A percentile compares a stretch with the other conserved stretches of the same genome.
These are phyloP conservation scores for Adiantum capillusveneris DNA, from an alignment of 75 land plant species.

Conservation along the genomic window DNA sequence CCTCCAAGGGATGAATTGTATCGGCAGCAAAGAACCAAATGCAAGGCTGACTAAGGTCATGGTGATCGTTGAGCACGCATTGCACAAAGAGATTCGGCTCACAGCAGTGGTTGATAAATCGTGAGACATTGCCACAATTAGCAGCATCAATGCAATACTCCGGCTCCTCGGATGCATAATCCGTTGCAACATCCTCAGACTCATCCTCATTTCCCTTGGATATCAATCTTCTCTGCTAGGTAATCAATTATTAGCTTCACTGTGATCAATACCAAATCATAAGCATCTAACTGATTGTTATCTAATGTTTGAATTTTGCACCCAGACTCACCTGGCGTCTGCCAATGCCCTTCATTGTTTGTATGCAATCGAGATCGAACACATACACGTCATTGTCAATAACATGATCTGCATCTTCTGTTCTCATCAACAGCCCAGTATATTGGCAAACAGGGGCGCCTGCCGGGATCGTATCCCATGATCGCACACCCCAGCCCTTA, in stretches of 20 bases:
- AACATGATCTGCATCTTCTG: slow-evolving; percentile 45
- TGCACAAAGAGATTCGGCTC: slow-evolving; percentile 89
- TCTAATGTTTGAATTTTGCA: no score
- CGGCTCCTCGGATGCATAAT: slow-evolving; percentile 11
- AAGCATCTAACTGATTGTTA: no score
- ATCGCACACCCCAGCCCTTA: slow-evolving; percentile 91
- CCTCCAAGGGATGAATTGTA: slow-evolving; percentile 74
- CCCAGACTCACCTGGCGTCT: slow-evolving; percentile 79
- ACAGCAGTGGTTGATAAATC: slow-evolving; percentile 96
- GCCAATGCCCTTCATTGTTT: slow-evolving; percentile 84
- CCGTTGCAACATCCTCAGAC: neutral
- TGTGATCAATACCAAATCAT: no score
- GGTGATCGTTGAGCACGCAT: slow-evolving; percentile 75
- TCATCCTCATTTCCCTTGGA: no score
- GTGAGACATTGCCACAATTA: slow-evolving; percentile 54
- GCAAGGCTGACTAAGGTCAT: slow-evolving; percentile 58
- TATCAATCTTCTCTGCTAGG: no score
- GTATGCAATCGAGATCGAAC: slow-evolving; percentile 85
- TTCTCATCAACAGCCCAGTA: slow-evolving; percentile 49
- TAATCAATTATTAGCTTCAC: no score
- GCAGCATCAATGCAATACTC: slow-evolving; percentile 83
- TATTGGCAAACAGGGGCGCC: slow-evolving; percentile 94
- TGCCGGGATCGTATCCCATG: slow-evolving; percentile 87
- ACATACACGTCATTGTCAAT: slow-evolving; percentile 50
- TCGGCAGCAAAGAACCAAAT: slow-evolving; percentile 74